Base-by-base conservation (phyloP, 208 protist genomes). In the Crithidia fasciculata region DNA sequence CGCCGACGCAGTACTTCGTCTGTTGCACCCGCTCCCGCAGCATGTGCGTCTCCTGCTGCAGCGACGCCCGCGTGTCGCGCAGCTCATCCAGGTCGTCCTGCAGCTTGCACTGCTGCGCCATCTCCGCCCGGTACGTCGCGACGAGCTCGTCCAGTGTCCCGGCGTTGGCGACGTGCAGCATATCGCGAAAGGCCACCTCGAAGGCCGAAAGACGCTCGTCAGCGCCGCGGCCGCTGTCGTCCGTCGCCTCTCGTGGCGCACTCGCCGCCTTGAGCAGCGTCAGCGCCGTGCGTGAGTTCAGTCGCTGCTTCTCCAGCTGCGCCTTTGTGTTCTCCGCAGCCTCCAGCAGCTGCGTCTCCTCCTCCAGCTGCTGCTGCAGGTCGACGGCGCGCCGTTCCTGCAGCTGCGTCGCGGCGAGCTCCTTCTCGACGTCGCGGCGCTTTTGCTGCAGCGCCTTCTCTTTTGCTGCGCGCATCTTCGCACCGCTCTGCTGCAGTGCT, bases 91-190 rank as follows among this genome's bases (percentile, higher is more conserved):
- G 64, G 36, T 87, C 72, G 40, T 86, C 73, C n/a, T 74, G 56
- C 56, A 98, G 78, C 64, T 95, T 84, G 10, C 76, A 56, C 57
- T 95, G 90, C 37, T 84, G 79, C 36, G 88, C 85, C 53, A 90
- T 79, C 75, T 95, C 83, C 56, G 64, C 54, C 10, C 88, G 75
- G 52, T 90, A 88, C 8, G 78, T 82, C 3, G 37, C 44, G 5
- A 90, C 67, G 36, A 95, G 72, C 13, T 69, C 72, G 8, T 86
- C 82, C 18, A 86, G 56, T 0, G 69, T 76, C 19, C 43, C 43
- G 3, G 91, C 89, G 49, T 94, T 86, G 1, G 96, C 97, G 12
- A 88, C 85, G 40, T 89, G 90, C 81, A 98, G 92, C 78, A 99
- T 97, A 54, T 85, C 83, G 8, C 85, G 84, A 76, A 98, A 97